Conservation (phyloP, 768 basidiomycete species). For the Pholiota conissans region DNA sequence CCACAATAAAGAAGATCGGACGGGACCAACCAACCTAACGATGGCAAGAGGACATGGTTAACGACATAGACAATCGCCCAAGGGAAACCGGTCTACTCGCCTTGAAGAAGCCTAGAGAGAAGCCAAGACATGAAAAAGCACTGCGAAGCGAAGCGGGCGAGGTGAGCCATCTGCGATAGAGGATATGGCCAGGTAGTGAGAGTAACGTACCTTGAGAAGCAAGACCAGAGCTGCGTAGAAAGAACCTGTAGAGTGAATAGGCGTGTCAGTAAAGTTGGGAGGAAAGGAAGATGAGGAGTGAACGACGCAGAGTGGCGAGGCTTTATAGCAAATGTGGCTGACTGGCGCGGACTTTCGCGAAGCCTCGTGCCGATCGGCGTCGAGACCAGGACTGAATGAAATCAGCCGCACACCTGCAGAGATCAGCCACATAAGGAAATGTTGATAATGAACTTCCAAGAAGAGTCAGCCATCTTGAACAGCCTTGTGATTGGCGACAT, state of each 20-base stretch:
- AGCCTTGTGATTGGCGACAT: too few species aligned
- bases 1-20: too few species aligned
- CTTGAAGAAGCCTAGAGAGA: neutral
- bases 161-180: too few species aligned
- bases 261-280: neutral
- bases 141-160: neutral
- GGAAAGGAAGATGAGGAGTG: neutral
- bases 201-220: neutral
- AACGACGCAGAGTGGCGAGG: neutral
- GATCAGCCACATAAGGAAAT: neutral
- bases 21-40: neutral
- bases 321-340: neutral
- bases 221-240: neutral
- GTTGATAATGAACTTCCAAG: neutral
- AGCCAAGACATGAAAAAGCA: neutral
- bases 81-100: neutral
- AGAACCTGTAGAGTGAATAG: neutral
- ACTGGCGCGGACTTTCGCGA: neutral
- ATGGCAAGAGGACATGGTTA: neutral
- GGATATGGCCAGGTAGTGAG: too few species aligned
- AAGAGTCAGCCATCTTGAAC: too few species aligned
- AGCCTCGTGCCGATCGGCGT: neutral
- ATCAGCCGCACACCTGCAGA: neutral
- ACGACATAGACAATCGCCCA: neutral
- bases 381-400: neutral